Base-by-base conservation (phyloP, 106 monocot genomes). In the Apostasia shenzhenica region DNA sequence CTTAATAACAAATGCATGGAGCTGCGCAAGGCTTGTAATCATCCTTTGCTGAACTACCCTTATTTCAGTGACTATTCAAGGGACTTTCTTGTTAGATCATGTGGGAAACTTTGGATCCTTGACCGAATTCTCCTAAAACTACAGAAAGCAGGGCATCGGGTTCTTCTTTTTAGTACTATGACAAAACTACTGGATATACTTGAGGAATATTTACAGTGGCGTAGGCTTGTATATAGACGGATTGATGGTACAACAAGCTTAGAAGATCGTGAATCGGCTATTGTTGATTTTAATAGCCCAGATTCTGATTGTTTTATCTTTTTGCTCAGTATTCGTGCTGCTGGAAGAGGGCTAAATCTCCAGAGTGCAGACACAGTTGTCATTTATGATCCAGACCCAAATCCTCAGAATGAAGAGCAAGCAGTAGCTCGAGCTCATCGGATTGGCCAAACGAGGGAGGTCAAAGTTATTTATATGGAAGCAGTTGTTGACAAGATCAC, bases 1-100 rank as follows among this genome's bases (percentile, higher is more conserved):
- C 89, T 97, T 49, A 97, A 89, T 57, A 97, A 97, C 68, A 97
- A 92, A 77, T 97, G 97, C 55, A 97, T 92, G 92, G 97, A 97
- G 83, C 71, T 97, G 74, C 82, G 97, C 6, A 97, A 97, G 73
- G 85, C 82, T 14, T 97, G 97, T 73, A 97, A 97, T 54, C 97
- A 97, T 75, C 97, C 97, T 64, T 63, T 97, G 57, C 84, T 97
- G 11, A 89, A 81, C 67, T 97, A 97, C 63, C 97, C 97, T 66
- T 89, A 82, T 73, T 85, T 82, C 40, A 85, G 57, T 63, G 75
- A 86, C 61, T 95, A 83, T 64, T 85, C 92, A 1, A 97, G 79
- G 66, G 92, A 89, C 5, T 97, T 92, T 48, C 55, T 97, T 67
- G 79, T 97, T 4, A 86, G 82, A 64, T 97, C 92, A 71, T 97